Percentiles rank a stretch among this genome's conserved stretches.
Evolutionary conservation across 768 basidiomycete genomes (phyloP).

Genomic region (Lepiota brunneoincarnata): DNA sequence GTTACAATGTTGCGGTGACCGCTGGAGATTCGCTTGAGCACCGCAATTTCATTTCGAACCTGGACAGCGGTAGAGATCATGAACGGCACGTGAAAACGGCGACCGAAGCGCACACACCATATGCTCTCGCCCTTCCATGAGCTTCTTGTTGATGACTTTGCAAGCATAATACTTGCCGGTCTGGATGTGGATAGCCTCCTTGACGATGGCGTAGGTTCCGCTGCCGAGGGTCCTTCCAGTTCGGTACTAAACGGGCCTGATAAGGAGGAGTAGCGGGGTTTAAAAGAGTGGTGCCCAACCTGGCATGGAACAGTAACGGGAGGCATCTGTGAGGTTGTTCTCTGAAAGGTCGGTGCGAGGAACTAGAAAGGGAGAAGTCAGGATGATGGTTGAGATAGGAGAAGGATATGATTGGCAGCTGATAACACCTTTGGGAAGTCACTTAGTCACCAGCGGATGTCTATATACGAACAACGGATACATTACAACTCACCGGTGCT

Average conservation of each 20-base stretch:
- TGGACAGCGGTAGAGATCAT: not conserved
- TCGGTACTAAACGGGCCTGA: conserved; percentile 54
- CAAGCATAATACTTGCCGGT: conserved; percentile 94
- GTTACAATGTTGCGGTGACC: conserved; percentile 91
- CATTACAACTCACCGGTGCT: conserved; percentile 3
- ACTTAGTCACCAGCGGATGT: not conserved
- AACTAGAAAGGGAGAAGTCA: conserved; percentile 6
- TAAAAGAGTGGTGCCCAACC: conserved; percentile 27
- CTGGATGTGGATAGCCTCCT: conserved; percentile 93
- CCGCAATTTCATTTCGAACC: conserved; percentile 97
- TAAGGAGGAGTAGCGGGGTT: conserved; percentile 9
- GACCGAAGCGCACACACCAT: conserved; percentile 62
- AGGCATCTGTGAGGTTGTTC: not conserved
- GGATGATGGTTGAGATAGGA: conserved; percentile 13
- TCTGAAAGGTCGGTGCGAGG: conserved; percentile 1
- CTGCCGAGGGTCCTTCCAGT: conserved; percentile 87
- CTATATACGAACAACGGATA: conserved; percentile 9
- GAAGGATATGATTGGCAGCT: conserved; percentile 8
- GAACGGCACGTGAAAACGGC: conserved; percentile 4
- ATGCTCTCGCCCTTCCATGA: conserved; percentile 96
- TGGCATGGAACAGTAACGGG: conserved; percentile 47
- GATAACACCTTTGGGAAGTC: conserved; percentile 9
- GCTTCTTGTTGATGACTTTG: conserved; percentile 99
- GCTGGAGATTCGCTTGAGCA: conserved; percentile 90
- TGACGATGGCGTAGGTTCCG: conserved; percentile 93